phyloP scores from a whole-genome alignment of 768 basidiomycete species.

The Podaxis mareebaensis region DNA sequence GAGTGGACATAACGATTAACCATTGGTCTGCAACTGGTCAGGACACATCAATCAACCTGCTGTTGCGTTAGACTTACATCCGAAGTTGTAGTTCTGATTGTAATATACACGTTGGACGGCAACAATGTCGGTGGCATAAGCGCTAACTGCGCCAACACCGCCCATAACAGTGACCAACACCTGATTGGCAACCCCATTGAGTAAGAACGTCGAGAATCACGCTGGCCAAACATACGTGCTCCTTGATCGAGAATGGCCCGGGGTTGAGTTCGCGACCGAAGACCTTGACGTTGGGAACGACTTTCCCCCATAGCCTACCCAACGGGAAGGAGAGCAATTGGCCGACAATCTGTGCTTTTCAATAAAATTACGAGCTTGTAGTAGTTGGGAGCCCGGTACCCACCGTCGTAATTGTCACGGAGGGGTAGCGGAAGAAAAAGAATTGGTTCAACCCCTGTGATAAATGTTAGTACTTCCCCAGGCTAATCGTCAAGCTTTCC shows the following conservation, averaged over 20 bases:
- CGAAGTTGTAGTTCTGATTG: constrained; percentile 59
- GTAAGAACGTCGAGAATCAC: constrained; percentile 26
- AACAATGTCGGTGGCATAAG: constrained; percentile 76
- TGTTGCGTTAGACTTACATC: constrained; percentile 38
- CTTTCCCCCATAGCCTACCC: constrained; percentile 57
- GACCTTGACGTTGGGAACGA: constrained; percentile 52
- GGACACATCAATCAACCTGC: not conserved
- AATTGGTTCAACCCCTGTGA: constrained; percentile 65
- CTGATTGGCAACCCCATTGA: constrained; percentile 21
- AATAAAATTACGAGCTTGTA: not conserved
- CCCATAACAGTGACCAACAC: constrained; percentile 61
- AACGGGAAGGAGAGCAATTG: constrained; percentile 70
- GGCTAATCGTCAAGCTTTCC: constrained; percentile 13
- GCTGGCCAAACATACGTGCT: constrained; percentile 50
- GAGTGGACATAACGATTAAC: constrained; percentile 75
- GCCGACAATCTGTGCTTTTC: constrained; percentile 50
- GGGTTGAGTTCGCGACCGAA: constrained; percentile 59
- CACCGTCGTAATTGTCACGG: constrained; percentile 57
- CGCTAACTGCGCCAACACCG: constrained; percentile 43
- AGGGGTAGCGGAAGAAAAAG: constrained; percentile 76
- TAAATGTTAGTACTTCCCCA: constrained; percentile 1
- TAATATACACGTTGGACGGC: constrained; percentile 80
- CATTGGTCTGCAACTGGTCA: constrained; percentile 57
- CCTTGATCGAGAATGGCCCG: constrained; percentile 76
- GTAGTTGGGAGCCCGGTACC: constrained; percentile 28